Base-by-base conservation (phyloP, 495 filamentous ascomycete species). In the Aspergillus biplanus region DNA sequence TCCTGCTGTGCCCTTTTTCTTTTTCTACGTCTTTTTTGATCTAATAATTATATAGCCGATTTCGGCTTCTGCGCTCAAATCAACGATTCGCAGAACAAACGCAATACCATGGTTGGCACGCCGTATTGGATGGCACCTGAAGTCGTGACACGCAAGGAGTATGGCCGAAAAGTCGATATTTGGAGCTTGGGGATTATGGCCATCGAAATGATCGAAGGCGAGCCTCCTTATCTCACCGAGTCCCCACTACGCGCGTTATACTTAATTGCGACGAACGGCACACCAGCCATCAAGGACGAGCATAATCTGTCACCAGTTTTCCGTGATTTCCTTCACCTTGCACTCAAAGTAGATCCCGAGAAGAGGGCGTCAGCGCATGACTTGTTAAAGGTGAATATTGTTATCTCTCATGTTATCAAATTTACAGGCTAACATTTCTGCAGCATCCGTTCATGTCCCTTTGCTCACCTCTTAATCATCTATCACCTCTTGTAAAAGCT, bases 71-170 rank as follows among this genome's bases (percentile, higher is more conserved):
- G 95, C 77, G 95, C 95, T 15, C 93, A 97, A 77, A 97, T 99
- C 80, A 97, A 97, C 73, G 94, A 98, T 67, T 88, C 91, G 47
- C 93, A 97, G 50, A 93, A 91, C 75, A 98, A 98, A 83, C 90
- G 95, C 37, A 98, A 95, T 31, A 99, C 95, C 5, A 99, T 99
- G 95, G 95, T 99, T 58, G 95, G 95, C 27, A 99, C 95, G 21
- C 95, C 95, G 3, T 99, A 99, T 73, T 99, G 95, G 95, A 99
- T 99, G 95, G 95, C 95, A 4, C 95, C 95, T 5, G 95, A 99
- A 74, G 93, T 99, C 18, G 95, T 99, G 9, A 98, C 93, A 5
- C 82, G 93, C 16, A 98, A 99, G 73, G 95, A 98, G 73, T 99
- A 99, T 74, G 96, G 95, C 64, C 90, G 95, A 53, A 99, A 99